Evolutionary conservation across 768 basidiomycete genomes (phyloP).

Genomic region (Rubroboletus satanas): DNA sequence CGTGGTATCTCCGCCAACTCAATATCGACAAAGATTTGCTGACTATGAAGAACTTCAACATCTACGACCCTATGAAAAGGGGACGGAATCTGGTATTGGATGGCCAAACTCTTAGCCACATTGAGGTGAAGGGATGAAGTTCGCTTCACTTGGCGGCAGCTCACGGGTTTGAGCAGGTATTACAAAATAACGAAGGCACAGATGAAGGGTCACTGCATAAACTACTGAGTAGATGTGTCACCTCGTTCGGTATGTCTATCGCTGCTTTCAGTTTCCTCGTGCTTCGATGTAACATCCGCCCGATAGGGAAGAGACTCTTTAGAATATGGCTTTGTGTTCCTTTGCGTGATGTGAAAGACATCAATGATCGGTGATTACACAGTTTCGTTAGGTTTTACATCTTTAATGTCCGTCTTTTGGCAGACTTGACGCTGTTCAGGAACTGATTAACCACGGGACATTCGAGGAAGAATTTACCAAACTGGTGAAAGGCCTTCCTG

Average conservation of each 20-base stretch:
- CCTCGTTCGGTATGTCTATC: conserved; percentile 71
- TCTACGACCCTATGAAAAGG: conserved; percentile 91
- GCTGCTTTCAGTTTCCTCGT: conserved; percentile 3
- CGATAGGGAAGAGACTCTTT: conserved; percentile 88
- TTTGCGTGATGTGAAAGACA: conserved; percentile 72
- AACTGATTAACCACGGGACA: conserved; percentile 73
- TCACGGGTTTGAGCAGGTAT: conserved; percentile 45
- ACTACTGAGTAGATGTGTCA: conserved; percentile 77
- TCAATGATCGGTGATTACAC: conserved; percentile 73
- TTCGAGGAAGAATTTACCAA: conserved; percentile 75
- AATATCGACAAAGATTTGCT: conserved; percentile 96
- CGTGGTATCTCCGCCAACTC: conserved; percentile 90
- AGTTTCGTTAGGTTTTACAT: conserved; percentile 8
- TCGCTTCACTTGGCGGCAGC: not conserved
- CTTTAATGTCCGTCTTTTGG: conserved; percentile 15
- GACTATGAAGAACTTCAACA: conserved; percentile 95
- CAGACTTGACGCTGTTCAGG: conserved; percentile 92
- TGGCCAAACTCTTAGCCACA: conserved; percentile 91
- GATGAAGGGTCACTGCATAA: conserved; percentile 87
- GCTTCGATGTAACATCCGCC: conserved; percentile 6
- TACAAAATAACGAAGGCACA: conserved; percentile 91
- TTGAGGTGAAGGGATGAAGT: conserved; percentile 59
- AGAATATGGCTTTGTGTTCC: conserved; percentile 96
- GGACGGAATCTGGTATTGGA: conserved; percentile 86
- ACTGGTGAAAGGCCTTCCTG: conserved; percentile 79